Conservation (phyloP, 1,139 yeast species). For the Petasospora fabianii region DNA sequence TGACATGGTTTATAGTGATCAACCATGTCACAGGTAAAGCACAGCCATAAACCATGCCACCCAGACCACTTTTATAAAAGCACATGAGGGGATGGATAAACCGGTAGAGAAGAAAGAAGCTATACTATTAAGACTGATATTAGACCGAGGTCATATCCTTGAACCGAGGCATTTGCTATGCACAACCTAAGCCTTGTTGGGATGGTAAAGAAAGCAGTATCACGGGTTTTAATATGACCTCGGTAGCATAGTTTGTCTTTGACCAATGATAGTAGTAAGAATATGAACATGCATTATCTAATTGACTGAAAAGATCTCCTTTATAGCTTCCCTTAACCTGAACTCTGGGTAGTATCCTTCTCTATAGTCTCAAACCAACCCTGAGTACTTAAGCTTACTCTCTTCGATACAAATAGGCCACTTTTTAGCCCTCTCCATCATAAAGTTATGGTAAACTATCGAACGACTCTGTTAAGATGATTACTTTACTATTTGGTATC, state of each 20-base stretch:
- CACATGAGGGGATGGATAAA: no score
- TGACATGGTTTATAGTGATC: constrained; percentile 6
- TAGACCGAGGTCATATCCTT: no score
- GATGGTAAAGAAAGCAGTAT: no score
- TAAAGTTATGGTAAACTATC: constrained; percentile 89
- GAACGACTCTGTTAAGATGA: constrained; percentile 83
- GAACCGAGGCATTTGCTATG: no score
- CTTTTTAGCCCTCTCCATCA: constrained; percentile 99
- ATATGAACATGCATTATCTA: no score
- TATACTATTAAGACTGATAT: no score
- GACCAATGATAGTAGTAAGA: not conserved
- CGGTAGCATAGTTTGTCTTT: no score
- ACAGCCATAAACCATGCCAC: no score
- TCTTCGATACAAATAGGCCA: constrained; percentile 87
- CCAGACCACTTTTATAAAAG: no score
- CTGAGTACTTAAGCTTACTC: constrained; percentile 88
- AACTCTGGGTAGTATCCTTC: constrained; percentile 51
- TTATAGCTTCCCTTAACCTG: constrained; percentile 28
- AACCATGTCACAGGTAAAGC: constrained; percentile 34
- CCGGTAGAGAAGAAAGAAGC: no score
- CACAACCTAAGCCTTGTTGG: not conserved
- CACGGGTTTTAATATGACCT: no score
- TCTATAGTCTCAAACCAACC: constrained; percentile 88
- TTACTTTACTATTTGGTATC: constrained; percentile 94
- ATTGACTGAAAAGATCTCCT: no score